phyloP scores from a whole-genome alignment of 331 rosid species.

The Malus hybrid region DNA sequence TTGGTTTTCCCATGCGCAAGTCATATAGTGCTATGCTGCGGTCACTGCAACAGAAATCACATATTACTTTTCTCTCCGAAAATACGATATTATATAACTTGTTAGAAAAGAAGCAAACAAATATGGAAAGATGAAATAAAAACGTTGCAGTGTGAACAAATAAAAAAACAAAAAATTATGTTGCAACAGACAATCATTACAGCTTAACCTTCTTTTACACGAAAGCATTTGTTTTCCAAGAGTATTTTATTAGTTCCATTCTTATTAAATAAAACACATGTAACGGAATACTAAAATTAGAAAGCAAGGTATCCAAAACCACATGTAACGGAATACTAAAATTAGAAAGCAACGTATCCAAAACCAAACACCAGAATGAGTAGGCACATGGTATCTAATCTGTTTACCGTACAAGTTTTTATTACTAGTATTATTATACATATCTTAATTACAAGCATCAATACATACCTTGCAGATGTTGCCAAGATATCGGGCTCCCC shows the following conservation, averaged over 20 bases:
- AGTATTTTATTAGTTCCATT: neutral
- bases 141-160: neutral
- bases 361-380: neutral
- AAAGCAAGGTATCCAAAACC: too few species aligned
- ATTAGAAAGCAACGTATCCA: neutral
- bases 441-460: neutral
- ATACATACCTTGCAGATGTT: constrained; percentile 64
- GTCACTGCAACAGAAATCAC: constrained; percentile 45
- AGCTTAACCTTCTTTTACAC: neutral
- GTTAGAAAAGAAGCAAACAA: neutral
- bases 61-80: neutral
- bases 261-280: neutral
- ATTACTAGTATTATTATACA: neutral
- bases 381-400: neutral
- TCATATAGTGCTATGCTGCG: constrained; percentile 79
- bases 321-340: neutral
- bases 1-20: constrained; percentile 59
- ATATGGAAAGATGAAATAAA: neutral
- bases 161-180: neutral
- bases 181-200: neutral
- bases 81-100: neutral
- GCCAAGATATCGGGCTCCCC: constrained; percentile 71
- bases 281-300: too few species aligned
- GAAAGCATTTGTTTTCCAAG: neutral
- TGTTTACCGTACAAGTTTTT: neutral